Evolutionary conservation across 768 basidiomycete genomes (phyloP).

Genomic region (Tylopilus sp.): DNA sequence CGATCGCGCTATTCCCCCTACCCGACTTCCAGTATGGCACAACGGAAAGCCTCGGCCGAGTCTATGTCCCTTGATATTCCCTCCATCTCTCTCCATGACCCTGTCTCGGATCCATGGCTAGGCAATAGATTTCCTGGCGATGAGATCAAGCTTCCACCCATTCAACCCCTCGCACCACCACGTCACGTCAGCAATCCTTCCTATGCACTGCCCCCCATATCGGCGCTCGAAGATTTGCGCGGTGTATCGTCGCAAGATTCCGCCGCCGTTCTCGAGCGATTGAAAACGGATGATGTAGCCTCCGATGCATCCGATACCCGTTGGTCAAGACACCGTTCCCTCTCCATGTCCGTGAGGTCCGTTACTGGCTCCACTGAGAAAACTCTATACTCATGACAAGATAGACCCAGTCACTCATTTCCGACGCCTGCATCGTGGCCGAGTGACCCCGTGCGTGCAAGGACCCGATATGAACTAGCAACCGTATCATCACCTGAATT

Average conservation of each 20-base stretch:
- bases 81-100: constrained; percentile 33
- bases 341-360: constrained; percentile 39
- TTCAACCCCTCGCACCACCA: constrained; percentile 34
- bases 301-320: constrained; percentile 18
- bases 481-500: constrained; percentile 15
- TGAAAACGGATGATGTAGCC: constrained; percentile 50
- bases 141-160: constrained; percentile 39
- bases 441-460: constrained; percentile 14
- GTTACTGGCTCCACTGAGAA: neutral
- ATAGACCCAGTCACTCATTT: constrained; percentile 19
- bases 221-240: constrained; percentile 61
- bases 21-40: constrained; percentile 29
- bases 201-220: constrained; percentile 65
- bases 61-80: constrained; percentile 35
- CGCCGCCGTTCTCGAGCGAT: constrained; percentile 60
- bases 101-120: constrained; percentile 23
- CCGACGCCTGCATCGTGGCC: constrained; percentile 26
- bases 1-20: constrained; percentile 45
- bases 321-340: constrained; percentile 44
- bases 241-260: constrained; percentile 52
- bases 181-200: constrained; percentile 32
- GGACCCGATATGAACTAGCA: constrained; percentile 16
- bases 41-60: constrained; percentile 26
- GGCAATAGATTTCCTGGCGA: constrained; percentile 30
- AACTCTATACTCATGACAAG: neutral